Percentiles rank a stretch among this genome's conserved stretches.
Evolutionary conservation across 176 grass and related monocot genomes (phyloP).

Genomic region (Otatea glauca): DNA sequence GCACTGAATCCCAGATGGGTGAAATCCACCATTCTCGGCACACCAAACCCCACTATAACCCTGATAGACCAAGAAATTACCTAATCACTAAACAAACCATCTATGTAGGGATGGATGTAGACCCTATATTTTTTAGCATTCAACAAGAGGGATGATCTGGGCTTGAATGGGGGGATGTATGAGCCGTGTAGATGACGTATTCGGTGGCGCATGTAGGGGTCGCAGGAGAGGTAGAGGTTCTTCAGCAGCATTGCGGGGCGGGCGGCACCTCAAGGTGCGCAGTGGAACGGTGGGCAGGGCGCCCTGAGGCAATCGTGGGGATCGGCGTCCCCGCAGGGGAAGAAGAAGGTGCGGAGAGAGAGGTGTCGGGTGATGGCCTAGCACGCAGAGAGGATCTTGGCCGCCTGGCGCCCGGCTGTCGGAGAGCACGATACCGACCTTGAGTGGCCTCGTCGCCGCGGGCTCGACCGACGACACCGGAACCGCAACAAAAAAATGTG

Average conservation of each 20-base stretch:
- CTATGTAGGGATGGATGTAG: background rate
- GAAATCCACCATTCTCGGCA: too few species aligned
- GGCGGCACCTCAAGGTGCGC: too few species aligned
- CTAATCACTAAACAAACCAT: background rate
- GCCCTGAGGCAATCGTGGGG: too few species aligned
- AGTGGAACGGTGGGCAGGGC: too few species aligned
- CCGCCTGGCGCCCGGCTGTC: constrained; percentile 83
- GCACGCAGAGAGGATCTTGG: too few species aligned
- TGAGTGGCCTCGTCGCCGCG: constrained; percentile 46
- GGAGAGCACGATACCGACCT: constrained; percentile 85
- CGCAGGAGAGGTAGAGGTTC: constrained; percentile 92
- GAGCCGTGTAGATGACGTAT: constrained; percentile 66
- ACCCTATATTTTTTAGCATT: background rate
- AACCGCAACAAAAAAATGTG: too few species aligned
- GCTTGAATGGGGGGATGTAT: constrained; percentile 83
- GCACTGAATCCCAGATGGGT: too few species aligned
- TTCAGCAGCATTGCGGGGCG: constrained; percentile 58
- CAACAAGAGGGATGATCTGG: constrained; percentile 46
- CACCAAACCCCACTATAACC: too few species aligned
- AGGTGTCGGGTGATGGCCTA: too few species aligned
- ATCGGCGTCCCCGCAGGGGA: too few species aligned
- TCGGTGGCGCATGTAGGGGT: constrained; percentile 80
- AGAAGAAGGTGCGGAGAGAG: too few species aligned
- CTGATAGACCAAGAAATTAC: background rate
- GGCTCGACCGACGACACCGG: constrained; percentile 56